Base-by-base conservation (phyloP, 495 filamentous ascomycete species). In the Glutinoglossum americanum region DNA sequence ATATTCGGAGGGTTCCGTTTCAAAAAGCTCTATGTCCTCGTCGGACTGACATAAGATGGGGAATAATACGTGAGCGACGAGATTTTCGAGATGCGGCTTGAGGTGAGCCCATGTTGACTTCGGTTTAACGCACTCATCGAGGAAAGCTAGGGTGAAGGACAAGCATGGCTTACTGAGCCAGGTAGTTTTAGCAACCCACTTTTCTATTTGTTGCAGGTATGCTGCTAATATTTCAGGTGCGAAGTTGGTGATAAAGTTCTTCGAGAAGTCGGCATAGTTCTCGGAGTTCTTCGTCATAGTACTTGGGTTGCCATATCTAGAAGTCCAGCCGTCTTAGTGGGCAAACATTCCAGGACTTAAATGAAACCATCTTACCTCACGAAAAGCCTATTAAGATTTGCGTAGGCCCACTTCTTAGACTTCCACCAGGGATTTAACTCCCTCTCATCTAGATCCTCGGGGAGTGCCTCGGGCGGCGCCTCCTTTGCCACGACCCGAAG, bases 341-440 rank as follows among this genome's bases (percentile, higher is more conserved):
- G 37, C 23, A 37, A 21, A 35, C 26, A 27, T 32, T 10, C 28
- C 9, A 33, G 30, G n/a, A 15, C 41, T 54, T 54, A 56, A n/a
- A 49, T 47, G 33, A 41, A 32, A 33, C 26, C 19, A 49, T 65
- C 78, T 48, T 74, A 90, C 85, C 90, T 78, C 59, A 95, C 90
- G 68, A 89, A 98, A 11, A 97, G 78, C 61, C 92, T 78, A 69
- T 98, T 98, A 57, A 98, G 73, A 70, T 96, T 97, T 62, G 87
- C 90, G 67, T 96, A 97, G 6, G 90, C 83, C 93, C 92, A 97
- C 70, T 97, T 98, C 83, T 97, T 98, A 56, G 88, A 85, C 76
- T 97, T 98, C 90, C 92, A 98, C 89, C 92, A 98, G 66, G 95
- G 87, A 66, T 94, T 89, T 57, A 79, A 75, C 67, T 95, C 93